Base-by-base conservation (phyloP, 2,329 filamentous ascomycete genomes). In the Aspergillus brasiliensis region DNA sequence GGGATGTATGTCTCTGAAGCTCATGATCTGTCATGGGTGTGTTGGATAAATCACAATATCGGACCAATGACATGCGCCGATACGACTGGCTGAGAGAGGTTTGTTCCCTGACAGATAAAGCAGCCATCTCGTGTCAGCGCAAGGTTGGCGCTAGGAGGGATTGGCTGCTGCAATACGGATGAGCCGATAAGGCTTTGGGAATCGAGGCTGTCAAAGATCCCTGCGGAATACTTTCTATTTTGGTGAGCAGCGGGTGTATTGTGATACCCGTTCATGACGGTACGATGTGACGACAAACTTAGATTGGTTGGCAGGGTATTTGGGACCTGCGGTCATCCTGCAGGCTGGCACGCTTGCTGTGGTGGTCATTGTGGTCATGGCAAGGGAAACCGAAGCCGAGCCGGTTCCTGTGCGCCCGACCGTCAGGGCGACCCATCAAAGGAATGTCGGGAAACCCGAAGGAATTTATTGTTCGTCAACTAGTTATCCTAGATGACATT, bases 11-110 rank as follows among this genome's bases (percentile, higher is more conserved):
- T 27, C 28, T 21, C 51, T 42, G 51, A n/a, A 54, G 27, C 37
- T 10, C n/a, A 23, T 54, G 51, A 54, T 44, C 51, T 54, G 51
- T 54, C 51, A 54, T n/a, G 51, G 51, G 15, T 54, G 51, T 27
- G 51, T 13, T 54, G 51, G 51, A 37, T n/a, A 7, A 25, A 48
- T 19, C 51, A 42, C 51, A 46, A 21, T 31, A 7, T 11, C 38
- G 8, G 27, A 8, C 23, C 52, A 11, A 27, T 27, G 31, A 13
- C 10, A 13, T 6, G 31, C 31, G 13, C 31, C 2, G 31, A 34
- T 34, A 34, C 31, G 31, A 34, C 11, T 34, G 31, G 31, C 31
- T 34, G 15, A 19, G 15, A 11, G 21, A 2, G 23, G 42, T 28
- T 8, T 17, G 28, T 53, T 25, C 31, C 51, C 34, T 19, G 21